A percentile compares a stretch with the other conserved stretches of the same genome.
Evolutionary conservation across 148 eudicot species (phyloP).

Genomic region (Vaccinium darrowii): DNA sequence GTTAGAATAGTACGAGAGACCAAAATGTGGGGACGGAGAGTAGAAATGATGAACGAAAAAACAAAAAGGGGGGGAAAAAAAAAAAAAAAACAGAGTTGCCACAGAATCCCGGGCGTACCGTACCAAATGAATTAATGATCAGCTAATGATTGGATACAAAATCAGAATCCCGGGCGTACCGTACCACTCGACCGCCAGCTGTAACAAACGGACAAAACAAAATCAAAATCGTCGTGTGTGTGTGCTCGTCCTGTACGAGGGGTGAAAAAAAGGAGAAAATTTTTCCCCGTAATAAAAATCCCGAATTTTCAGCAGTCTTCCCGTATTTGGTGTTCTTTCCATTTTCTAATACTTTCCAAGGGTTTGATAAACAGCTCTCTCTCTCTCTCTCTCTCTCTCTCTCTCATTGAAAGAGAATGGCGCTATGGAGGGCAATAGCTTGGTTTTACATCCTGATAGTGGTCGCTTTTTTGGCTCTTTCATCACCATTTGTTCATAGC

Average conservation of each 20-base stretch:
- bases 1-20: too few relatives aligned
- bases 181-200: background rate
- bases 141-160: background rate
- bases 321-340: background rate
- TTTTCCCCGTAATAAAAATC: too few relatives aligned
- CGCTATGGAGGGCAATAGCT: background rate
- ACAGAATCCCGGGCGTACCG: too few relatives aligned
- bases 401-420: background rate
- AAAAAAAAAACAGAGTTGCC: too few relatives aligned
- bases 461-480: background rate
- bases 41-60: too few relatives aligned
- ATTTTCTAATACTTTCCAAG: background rate
- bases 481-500: background rate
- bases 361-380: background rate
- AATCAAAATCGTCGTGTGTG: background rate
- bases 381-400: conserved; percentile 5
- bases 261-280: background rate
- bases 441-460: background rate
- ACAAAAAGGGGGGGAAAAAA: too few relatives aligned
- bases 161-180: background rate
- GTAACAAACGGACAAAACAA: background rate
- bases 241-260: background rate
- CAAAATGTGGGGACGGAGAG: too few relatives aligned
- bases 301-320: too few relatives aligned
- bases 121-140: background rate